These are phyloP conservation scores for Penicillium sp. DNA, from an alignment of 2,329 filamentous ascomycete species.

Conservation along the genomic window DNA sequence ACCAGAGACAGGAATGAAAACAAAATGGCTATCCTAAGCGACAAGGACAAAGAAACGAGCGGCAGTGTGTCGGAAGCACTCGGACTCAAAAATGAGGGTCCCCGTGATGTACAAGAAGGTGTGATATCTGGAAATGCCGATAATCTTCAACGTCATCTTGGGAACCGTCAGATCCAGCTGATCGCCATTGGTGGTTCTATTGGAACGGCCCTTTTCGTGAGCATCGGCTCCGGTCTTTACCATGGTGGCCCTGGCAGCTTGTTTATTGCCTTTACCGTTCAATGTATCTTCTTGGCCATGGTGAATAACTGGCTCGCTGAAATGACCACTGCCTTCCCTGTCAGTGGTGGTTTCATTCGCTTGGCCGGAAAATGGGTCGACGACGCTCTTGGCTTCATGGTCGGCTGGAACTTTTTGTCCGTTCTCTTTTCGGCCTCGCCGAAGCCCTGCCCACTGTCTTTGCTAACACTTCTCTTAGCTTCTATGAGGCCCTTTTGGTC, in stretches of 20 bases:
- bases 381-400: constrained; percentile 45
- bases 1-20: constrained; percentile 1
- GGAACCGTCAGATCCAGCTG: constrained; percentile 26
- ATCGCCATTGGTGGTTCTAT: constrained; percentile 44
- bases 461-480: constrained; percentile 13
- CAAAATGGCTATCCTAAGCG: constrained; percentile 13
- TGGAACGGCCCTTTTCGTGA: constrained; percentile 40
- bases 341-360: constrained; percentile 42
- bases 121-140: constrained; percentile 28
- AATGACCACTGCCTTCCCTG: constrained; percentile 45
- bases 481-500: constrained; percentile 42
- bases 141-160: constrained; percentile 22
- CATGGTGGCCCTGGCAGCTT: constrained; percentile 40
- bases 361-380: constrained; percentile 47
- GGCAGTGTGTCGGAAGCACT: constrained; percentile 11
- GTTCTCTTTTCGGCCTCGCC: neutral
- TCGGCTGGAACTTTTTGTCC: constrained; percentile 49
- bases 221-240: constrained; percentile 38
- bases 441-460: neutral
- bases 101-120: constrained; percentile 22
- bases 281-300: constrained; percentile 33
- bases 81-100: constrained; percentile 12
- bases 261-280: constrained; percentile 35
- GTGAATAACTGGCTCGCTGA: constrained; percentile 45
- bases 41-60: constrained; percentile 12